These are phyloP conservation scores for Sarcomyxa edulis DNA, from an alignment of 768 basidiomycete genomes.

Conservation along the genomic window DNA sequence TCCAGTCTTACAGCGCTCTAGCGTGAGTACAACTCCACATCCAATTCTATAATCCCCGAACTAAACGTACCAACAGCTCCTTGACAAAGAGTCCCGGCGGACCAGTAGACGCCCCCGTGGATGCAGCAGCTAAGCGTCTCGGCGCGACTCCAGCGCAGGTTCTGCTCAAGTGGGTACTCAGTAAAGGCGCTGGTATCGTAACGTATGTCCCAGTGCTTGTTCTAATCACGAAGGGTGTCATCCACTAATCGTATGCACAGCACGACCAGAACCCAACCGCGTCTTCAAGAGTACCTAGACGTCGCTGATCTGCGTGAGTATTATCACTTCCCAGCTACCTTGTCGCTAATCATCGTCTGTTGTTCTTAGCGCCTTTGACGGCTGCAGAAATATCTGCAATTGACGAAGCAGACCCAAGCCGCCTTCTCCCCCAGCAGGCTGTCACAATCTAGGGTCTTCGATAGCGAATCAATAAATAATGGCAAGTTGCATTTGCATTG, in stretches of 20 bases:
- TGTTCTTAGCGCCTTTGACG: slow-evolving; percentile 41
- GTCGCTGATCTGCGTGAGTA: slow-evolving; percentile 48
- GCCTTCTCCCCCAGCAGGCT: slow-evolving; percentile 25
- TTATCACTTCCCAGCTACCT: slow-evolving; percentile 7
- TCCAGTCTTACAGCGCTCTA: slow-evolving; percentile 53
- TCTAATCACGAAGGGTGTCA: slow-evolving; percentile 47
- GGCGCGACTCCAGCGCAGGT: slow-evolving; percentile 59
- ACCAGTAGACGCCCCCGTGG: slow-evolving; percentile 56
- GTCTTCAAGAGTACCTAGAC: slow-evolving; percentile 62
- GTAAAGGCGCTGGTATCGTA: slow-evolving; percentile 60
- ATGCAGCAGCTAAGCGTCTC: slow-evolving; percentile 44
- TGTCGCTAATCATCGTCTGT: background rate
- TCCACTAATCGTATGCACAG: slow-evolving; percentile 29
- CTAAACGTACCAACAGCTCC: slow-evolving; percentile 51
- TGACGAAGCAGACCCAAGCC: slow-evolving; percentile 55
- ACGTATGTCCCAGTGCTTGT: slow-evolving; percentile 63
- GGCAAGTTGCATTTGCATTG: background rate
- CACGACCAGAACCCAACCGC: slow-evolving; percentile 54
- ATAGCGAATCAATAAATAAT: background rate
- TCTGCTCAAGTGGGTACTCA: slow-evolving; percentile 65
- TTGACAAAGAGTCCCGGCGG: slow-evolving; percentile 56
- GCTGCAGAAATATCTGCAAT: slow-evolving; percentile 56
- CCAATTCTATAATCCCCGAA: slow-evolving; percentile 42
- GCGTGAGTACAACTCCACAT: slow-evolving; percentile 22
- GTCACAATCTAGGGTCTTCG: too few relatives aligned